Conservation (phyloP, 1,139 yeast genomes). For the Scheffersomyces segobiensis region DNA sequence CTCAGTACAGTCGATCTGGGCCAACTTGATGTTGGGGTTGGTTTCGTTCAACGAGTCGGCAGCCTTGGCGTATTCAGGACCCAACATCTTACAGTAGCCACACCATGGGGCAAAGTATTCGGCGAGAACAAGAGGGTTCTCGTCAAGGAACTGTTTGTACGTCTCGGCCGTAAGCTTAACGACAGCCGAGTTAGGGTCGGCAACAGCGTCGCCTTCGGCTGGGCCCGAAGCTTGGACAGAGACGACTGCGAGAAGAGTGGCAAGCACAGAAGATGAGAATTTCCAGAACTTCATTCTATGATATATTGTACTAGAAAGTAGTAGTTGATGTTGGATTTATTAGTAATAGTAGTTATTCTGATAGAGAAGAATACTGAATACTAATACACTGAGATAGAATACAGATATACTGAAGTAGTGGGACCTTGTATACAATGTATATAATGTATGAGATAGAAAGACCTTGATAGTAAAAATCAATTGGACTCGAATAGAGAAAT, state of each 20-base stretch:
- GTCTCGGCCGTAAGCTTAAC: slow-evolving; percentile 65
- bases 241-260: slow-evolving; percentile 40
- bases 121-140: slow-evolving; percentile 80
- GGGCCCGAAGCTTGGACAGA: slow-evolving; percentile 41
- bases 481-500: background rate
- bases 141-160: slow-evolving; percentile 65
- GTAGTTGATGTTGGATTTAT: background rate
- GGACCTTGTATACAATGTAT: background rate
- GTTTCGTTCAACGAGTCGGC: slow-evolving; percentile 71
- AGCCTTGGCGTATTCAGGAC: slow-evolving; percentile 87
- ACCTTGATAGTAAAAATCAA: background rate
- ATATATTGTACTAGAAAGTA: background rate
- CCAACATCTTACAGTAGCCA: slow-evolving; percentile 95
- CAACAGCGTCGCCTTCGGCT: slow-evolving; percentile 60
- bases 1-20: slow-evolving; percentile 91
- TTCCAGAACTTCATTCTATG: slow-evolving; percentile 43
- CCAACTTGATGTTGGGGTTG: slow-evolving; percentile 65
- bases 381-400: background rate
- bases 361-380: background rate
- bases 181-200: slow-evolving; percentile 85
- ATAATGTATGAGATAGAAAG: background rate
- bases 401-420: background rate
- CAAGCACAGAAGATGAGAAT: slow-evolving; percentile 38
- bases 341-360: background rate
- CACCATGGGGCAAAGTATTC: slow-evolving; percentile 99